phyloP scores from a whole-genome alignment of 2,329 filamentous ascomycete genomes.

The Colletotrichum liriopes region DNA sequence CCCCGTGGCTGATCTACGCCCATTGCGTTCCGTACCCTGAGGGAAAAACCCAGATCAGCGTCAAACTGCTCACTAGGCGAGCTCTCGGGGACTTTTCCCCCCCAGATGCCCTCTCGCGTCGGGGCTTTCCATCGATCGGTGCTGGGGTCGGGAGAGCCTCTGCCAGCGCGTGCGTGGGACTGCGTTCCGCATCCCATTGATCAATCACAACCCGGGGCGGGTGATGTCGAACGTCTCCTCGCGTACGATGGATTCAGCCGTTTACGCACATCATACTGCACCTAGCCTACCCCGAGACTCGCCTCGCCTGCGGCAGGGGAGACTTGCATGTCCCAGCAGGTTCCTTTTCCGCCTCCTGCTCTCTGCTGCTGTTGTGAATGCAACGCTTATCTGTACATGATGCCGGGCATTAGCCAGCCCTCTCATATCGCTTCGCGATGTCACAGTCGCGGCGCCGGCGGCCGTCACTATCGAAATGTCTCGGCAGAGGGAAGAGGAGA shows the following conservation, averaged over 20 bases:
- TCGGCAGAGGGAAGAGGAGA: neutral
- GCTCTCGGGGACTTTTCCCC: neutral
- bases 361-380: neutral
- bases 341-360: neutral
- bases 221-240: neutral
- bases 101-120: neutral
- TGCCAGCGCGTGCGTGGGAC: neutral
- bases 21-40: neutral
- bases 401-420: neutral
- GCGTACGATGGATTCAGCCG: neutral
- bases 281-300: neutral
- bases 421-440: neutral
- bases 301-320: neutral
- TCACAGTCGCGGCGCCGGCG: neutral
- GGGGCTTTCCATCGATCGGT: neutral
- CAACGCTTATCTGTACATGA: neutral
- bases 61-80: neutral
- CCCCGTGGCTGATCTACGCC: neutral
- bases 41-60: neutral
- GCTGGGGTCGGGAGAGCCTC: neutral
- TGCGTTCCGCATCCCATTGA: neutral
- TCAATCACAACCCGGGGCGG: neutral
- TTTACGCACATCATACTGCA: conserved; percentile 14
- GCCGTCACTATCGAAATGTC: neutral
- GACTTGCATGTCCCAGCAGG: neutral